Evolutionary conservation across 2,329 filamentous ascomycete genomes (phyloP).

Genomic region (Neonectria ditissima): DNA sequence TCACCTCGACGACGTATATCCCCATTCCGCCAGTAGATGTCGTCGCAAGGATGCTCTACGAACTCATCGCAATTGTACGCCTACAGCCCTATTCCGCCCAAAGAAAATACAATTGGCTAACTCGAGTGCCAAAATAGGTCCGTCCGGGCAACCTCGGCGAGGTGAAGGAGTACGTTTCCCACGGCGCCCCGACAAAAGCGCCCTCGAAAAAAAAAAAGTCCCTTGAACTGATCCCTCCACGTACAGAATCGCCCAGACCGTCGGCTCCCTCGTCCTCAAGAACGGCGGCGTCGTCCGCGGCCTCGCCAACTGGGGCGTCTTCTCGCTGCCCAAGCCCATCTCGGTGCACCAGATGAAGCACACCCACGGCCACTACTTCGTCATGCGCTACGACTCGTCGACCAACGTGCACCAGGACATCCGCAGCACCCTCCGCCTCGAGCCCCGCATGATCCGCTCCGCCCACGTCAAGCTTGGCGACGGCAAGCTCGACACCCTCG

Average conservation of each 20-base stretch:
- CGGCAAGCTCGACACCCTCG: constrained; percentile 64
- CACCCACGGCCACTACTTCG: constrained; percentile 93
- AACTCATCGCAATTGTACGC: constrained; percentile 93
- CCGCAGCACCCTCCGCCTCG: constrained; percentile 79
- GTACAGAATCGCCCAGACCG: constrained; percentile 84
- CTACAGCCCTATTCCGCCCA: background rate
- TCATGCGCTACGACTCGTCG: constrained; percentile 93
- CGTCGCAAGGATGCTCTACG: constrained; percentile 84
- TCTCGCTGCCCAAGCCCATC: constrained; percentile 83
- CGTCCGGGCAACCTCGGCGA: constrained; percentile 89
- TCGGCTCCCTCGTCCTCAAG: constrained; percentile 84
- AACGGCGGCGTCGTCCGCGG: constrained; percentile 91
- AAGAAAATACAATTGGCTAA: constrained; percentile 35
- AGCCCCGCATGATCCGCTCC: constrained; percentile 91
- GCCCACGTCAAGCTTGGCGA: constrained; percentile 87
- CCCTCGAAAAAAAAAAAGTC: background rate
- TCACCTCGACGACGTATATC: constrained; percentile 30
- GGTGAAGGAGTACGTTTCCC: constrained; percentile 86
- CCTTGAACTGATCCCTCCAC: constrained; percentile 24
- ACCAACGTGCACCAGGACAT: constrained; percentile 79
- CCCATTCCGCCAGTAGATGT: constrained; percentile 43
- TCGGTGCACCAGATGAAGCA: constrained; percentile 86
- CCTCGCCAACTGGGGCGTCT: constrained; percentile 95
- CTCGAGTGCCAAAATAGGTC: constrained; percentile 68
- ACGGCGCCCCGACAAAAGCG: constrained; percentile 6